Evolutionary conservation across 805 yeast genomes (phyloP), one percentile per base, ranked within the genome.

Genomic region (Danielia oregonensis): DNA sequence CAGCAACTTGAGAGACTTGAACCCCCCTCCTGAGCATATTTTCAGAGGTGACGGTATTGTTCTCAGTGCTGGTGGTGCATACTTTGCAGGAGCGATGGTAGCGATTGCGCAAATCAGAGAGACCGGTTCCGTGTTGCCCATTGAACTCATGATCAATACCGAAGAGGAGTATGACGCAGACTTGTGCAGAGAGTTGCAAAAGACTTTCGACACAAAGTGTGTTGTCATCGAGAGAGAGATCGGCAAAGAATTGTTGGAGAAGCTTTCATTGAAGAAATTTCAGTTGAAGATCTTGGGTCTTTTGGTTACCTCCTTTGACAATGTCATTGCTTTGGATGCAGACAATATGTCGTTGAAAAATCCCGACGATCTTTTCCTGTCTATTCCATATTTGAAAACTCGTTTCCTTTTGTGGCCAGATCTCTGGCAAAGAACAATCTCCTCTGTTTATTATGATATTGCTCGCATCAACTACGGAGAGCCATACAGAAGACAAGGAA

Each of bases 401-500:
- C 51, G 52, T 17, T 60, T 56, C 42, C 33, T 63, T 10, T 35
- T 63, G 27, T 63, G 67, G 66, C 69, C 68, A 1, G 64, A 61
- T 36, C 39, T 53, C 24, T 59, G 64, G 64, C 62, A 55, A 22
- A 55, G 56, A 42, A 49, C 55, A 8, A 52, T 57, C 2, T 57
- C 65, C 16, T 63, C 67, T 8, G 24, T 46, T 6, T 63, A 43
- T 38, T 63, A 63, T 38, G 57, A 60, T 5, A 52, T 63, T 26
- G 59, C 62, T 5, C 44, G 64, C 17, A 39, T 61, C 24, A 43
- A 46, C 11, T 30, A 40, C 2, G 68, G 70, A 2, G 63, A 59
- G 33, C 48, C 51, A 0, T 34, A 51, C 3, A 51, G 56, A 22
- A 40, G 68, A 31, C 44, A 46, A 8, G 63, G 66, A 3, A 26